These are phyloP conservation scores for Epichloe typhina DNA, from an alignment of 2,329 filamentous ascomycete genomes.

Conservation along the genomic window DNA sequence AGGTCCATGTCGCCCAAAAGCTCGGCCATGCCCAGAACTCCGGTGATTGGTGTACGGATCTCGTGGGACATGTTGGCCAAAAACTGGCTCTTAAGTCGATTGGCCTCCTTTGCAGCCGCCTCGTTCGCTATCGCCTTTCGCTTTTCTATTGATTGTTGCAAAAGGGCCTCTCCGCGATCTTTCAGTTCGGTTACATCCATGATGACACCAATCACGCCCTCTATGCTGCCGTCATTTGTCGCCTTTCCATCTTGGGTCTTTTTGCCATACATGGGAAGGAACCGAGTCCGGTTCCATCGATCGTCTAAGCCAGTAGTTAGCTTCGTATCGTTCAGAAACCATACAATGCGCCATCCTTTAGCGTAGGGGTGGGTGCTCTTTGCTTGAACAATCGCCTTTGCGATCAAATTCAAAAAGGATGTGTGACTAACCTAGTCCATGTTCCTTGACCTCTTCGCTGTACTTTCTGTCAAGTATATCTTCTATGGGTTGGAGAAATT, in stretches of 20 bases:
- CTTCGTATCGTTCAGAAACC: too few relatives aligned
- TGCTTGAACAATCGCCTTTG: neutral
- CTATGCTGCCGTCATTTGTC: conserved; percentile 36
- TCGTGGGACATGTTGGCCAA: conserved; percentile 74
- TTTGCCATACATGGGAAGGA: conserved; percentile 51
- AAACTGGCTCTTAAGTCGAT: conserved; percentile 67
- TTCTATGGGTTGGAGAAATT: conserved; percentile 46
- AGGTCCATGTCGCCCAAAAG: conserved; percentile 56
- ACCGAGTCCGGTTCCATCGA: conserved; percentile 58
- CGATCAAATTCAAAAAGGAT: neutral
- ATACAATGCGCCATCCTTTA: too few relatives aligned
- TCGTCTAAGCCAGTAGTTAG: conserved; percentile 26
- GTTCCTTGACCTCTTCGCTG: conserved; percentile 50
- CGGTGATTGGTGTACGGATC: conserved; percentile 65
- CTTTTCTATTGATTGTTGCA: conserved; percentile 55
- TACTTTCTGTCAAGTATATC: conserved; percentile 49
- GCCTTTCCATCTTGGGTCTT: conserved; percentile 37
- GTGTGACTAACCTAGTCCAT: conserved; percentile 33
- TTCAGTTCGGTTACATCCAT: conserved; percentile 68
- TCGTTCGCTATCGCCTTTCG: conserved; percentile 59
- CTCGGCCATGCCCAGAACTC: conserved; percentile 70
- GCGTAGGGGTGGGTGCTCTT: neutral
- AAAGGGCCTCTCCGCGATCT: conserved; percentile 47
- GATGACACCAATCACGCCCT: conserved; percentile 65
- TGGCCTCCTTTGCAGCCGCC: conserved; percentile 67